Base-by-base conservation (phyloP, 1,139 yeast genomes). In the Zygoascus sp. region DNA sequence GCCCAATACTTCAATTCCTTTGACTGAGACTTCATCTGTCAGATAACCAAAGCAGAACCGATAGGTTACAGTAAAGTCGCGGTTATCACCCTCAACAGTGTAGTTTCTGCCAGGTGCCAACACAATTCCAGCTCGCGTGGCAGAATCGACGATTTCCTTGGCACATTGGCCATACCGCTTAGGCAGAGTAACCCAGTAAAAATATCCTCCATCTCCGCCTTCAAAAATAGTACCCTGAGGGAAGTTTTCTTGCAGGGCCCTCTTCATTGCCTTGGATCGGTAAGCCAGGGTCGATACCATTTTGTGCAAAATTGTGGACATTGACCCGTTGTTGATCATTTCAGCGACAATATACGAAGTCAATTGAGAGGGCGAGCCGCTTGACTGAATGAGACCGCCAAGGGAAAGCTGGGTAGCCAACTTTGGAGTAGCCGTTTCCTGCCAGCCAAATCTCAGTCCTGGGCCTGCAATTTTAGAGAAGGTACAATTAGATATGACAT, bases 141-240 rank as follows among this genome's bases (percentile, higher is more conserved):
- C 67, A 35, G 58, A 59, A 3, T 62, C 53, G 1, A 77, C 74
- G 10, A 84, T 74, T 25, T 65, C 61, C 3, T 63, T 57, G 22
- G 30, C 23, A 37, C 22, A 22, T 21, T 76, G 74, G 49, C 79
- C 72, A 8, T 64, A 69, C 40, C 40, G 42, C 0, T 65, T 66
- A 0, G 90, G 89, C n/a, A 80, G 60, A 1, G 81, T 74, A n/a
- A 87, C 75, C 96, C 96, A 89, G 16, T 80, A 61, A 57, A 89
- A 89, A 65, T 86, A 89, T 0, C 96, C 97, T n/a, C 97, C 97
- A n/a, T 79, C 72, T 13, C 90, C 85, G 2, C 90, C 86, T 20
- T 67, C 66, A 3, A 78, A 65, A 19, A 57, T 61, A 0, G 94
- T 81, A 1, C 75, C 77, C 11, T 58, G 38, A 0, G 86, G 87